Conservation (phyloP, 148 eudicot genomes). For the Pouteria glomerata region DNA sequence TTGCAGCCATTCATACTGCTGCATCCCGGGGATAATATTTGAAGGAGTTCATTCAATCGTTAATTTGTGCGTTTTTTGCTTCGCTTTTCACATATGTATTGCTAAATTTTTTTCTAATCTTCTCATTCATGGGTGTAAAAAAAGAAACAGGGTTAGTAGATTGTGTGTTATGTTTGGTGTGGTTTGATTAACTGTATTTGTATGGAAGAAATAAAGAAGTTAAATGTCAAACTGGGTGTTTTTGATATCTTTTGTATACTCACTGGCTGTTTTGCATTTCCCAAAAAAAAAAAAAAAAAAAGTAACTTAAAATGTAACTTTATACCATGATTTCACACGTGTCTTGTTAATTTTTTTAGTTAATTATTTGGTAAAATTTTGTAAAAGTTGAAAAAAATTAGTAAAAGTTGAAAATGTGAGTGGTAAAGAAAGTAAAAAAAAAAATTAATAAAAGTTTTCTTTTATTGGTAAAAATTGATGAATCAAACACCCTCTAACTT, state of each 20-base stretch:
- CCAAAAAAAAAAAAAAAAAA: not conserved
- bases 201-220: not conserved
- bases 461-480: too few relatives aligned
- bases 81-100: slow-evolving; percentile 7
- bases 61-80: slow-evolving; percentile 12
- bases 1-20: slow-evolving; percentile 38
- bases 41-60: not conserved
- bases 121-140: not conserved
- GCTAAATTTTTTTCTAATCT: not conserved
- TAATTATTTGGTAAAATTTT: too few relatives aligned
- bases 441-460: too few relatives aligned
- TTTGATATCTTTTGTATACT: too few relatives aligned
- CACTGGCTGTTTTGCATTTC: too few relatives aligned
- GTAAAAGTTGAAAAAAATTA: not conserved
- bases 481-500: too few relatives aligned
- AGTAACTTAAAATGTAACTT: not conserved
- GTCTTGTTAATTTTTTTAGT: too few relatives aligned
- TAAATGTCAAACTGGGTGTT: not conserved
- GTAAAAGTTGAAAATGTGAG: too few relatives aligned
- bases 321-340: too few relatives aligned
- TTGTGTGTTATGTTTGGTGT: slow-evolving; percentile 9
- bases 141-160: not conserved
- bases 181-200: slow-evolving; percentile 8
- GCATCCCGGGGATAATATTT: slow-evolving; percentile 12
- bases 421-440: too few relatives aligned